These are phyloP conservation scores for Euphrasia confusa DNA, from an alignment of 257 asterid species.

Conservation along the genomic window DNA sequence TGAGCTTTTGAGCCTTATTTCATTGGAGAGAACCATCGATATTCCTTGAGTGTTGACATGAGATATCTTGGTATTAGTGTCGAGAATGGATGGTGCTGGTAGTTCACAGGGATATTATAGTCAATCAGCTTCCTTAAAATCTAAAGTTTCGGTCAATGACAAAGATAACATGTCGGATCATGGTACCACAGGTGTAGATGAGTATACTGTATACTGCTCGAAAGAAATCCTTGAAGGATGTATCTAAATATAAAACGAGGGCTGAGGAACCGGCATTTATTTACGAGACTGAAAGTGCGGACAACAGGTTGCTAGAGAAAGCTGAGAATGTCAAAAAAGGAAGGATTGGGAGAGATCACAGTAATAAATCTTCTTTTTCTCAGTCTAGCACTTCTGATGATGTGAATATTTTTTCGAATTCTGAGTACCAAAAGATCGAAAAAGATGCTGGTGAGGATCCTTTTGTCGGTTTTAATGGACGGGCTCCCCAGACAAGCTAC, in stretches of 20 bases:
- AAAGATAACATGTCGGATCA: slow-evolving; percentile 29
- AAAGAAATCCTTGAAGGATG: slow-evolving; percentile 30
- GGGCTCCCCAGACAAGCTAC: no score
- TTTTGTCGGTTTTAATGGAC: no score
- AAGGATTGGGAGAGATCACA: slow-evolving; percentile 34
- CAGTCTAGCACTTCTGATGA: slow-evolving; percentile 36
- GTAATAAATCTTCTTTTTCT: slow-evolving; percentile 40
- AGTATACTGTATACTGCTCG: slow-evolving; percentile 25
- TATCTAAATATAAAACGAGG: no score
- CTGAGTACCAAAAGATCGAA: slow-evolving; percentile 33
- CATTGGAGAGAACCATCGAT: slow-evolving; percentile 24
- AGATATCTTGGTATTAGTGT: no score
- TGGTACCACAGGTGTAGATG: slow-evolving; percentile 32
- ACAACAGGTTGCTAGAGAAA: no score
- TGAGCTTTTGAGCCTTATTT: no score
- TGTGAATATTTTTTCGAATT: slow-evolving; percentile 39
- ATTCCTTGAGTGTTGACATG: no score
- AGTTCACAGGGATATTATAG: slow-evolving; percentile 28
- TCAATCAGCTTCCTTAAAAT: slow-evolving; percentile 30
- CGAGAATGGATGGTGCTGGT: slow-evolving; percentile 3
- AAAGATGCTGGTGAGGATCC: slow-evolving; percentile 34
- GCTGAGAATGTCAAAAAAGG: no score
- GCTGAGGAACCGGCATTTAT: no score
- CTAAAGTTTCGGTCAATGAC: slow-evolving; percentile 31
- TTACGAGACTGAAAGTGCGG: no score